A percentile compares a stretch with the other conserved stretches of the same genome.
Conservation (phyloP, 2,329 filamentous ascomycete species). For the Clonostachys chloroleuca region DNA sequence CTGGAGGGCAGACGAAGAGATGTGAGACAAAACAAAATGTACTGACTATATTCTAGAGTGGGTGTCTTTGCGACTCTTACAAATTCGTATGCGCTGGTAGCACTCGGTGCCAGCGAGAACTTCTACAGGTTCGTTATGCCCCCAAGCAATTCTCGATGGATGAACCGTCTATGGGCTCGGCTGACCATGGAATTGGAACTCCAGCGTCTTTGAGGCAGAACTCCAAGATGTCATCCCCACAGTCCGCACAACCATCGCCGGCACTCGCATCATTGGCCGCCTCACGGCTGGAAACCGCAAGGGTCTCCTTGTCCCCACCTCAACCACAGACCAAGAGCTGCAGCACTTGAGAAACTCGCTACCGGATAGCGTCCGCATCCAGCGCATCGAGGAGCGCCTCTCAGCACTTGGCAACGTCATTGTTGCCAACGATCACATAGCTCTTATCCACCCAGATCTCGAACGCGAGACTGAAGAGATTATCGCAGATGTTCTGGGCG, state of each 20-base stretch:
- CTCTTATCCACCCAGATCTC: conserved; percentile 90
- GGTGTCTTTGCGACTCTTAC: conserved; percentile 96
- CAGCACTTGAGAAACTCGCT: conserved; percentile 95
- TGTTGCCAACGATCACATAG: conserved; percentile 93
- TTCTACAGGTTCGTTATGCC: conserved; percentile 73
- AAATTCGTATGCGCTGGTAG: conserved; percentile 93
- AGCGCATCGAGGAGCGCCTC: conserved; percentile 94
- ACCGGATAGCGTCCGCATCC: conserved; percentile 87
- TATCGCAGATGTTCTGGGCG: conserved; percentile 86
- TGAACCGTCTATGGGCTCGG: neutral
- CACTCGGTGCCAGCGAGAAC: conserved; percentile 94
- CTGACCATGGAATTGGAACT: neutral
- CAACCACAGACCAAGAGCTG: conserved; percentile 95
- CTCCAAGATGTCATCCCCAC: conserved; percentile 96
- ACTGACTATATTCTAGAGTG: conserved; percentile 53
- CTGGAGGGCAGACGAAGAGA: too few relatives aligned
- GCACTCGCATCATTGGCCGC: conserved; percentile 91
- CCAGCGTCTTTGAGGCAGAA: conserved; percentile 92
- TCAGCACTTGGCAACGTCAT: conserved; percentile 97
- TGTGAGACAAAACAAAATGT: too few relatives aligned
- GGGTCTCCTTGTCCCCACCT: conserved; percentile 92
- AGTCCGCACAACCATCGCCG: conserved; percentile 92
- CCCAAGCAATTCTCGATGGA: neutral
- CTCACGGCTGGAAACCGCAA: conserved; percentile 96
- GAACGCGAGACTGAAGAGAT: conserved; percentile 99